These are phyloP conservation scores for Hypoxylon crocopeplum DNA, from an alignment of 495 filamentous ascomycete species.

Conservation along the genomic window DNA sequence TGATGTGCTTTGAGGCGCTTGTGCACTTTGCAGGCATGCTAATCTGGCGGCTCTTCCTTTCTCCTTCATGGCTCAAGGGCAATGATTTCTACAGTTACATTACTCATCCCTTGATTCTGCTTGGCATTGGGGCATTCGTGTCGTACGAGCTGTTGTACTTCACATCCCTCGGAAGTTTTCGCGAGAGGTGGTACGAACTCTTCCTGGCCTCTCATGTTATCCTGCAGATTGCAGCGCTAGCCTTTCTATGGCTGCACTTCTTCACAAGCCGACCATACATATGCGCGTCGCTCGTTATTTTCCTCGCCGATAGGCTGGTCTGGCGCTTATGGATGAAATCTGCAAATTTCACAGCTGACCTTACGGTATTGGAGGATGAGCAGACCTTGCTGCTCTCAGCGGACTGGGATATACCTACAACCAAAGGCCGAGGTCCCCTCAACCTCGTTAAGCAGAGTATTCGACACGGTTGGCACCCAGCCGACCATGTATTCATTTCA, in stretches of 20 bases:
- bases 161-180: slow-evolving; percentile 56
- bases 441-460: slow-evolving; percentile 43
- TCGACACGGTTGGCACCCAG: slow-evolving; percentile 59
- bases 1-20: slow-evolving; percentile 53
- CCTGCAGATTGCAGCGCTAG: slow-evolving; percentile 58
- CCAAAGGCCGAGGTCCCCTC: background rate
- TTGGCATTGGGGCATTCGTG: slow-evolving; percentile 57
- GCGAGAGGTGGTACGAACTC: slow-evolving; percentile 60
- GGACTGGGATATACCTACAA: slow-evolving; percentile 45
- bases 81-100: slow-evolving; percentile 47
- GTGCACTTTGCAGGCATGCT: slow-evolving; percentile 57
- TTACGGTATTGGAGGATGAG: slow-evolving; percentile 56
- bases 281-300: slow-evolving; percentile 52
- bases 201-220: slow-evolving; percentile 64
- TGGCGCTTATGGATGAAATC: slow-evolving; percentile 60
- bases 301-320: slow-evolving; percentile 63
- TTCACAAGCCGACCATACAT: slow-evolving; percentile 40
- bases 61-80: slow-evolving; percentile 45
- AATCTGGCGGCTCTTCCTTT: slow-evolving; percentile 54
- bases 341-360: slow-evolving; percentile 48
- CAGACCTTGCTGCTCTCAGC: slow-evolving; percentile 57
- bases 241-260: slow-evolving; percentile 63
- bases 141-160: slow-evolving; percentile 60
- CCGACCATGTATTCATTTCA: slow-evolving; percentile 66
- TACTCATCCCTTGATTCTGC: slow-evolving; percentile 44